These are phyloP conservation scores for Trichoderma cornu-damae DNA, from an alignment of 2,329 filamentous ascomycete species.

Conservation along the genomic window DNA sequence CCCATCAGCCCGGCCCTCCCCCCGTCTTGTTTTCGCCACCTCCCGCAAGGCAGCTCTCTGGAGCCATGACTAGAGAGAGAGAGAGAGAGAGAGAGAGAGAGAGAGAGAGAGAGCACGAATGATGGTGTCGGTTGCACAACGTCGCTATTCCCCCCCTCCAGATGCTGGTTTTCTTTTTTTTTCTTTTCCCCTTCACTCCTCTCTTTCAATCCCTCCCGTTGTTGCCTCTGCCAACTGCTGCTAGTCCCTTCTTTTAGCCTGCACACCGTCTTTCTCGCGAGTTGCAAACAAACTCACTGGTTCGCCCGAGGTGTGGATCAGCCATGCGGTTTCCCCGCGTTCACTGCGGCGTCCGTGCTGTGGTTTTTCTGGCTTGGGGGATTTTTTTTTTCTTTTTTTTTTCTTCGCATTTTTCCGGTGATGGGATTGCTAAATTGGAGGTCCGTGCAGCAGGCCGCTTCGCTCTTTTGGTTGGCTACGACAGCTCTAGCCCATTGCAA, in stretches of 20 bases:
- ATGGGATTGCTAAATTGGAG: constrained; percentile 3
- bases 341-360: not conserved
- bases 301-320: constrained; percentile 1
- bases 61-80: too few species aligned
- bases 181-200: too few species aligned
- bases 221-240: too few species aligned
- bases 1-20: constrained; percentile 9
- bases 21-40: constrained; percentile 1
- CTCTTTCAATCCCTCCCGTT: too few species aligned
- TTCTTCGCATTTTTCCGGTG: not conserved
- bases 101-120: too few species aligned
- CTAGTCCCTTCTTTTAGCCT: not conserved
- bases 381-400: too few species aligned
- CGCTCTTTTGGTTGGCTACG: constrained; percentile 10
- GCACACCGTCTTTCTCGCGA: not conserved
- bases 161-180: too few species aligned
- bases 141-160: not conserved
- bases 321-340: constrained; percentile 6
- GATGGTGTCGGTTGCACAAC: constrained; percentile 5
- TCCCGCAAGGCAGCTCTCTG: not conserved
- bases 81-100: too few species aligned
- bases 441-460: constrained; percentile 2
- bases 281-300: not conserved
- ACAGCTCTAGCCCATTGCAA: constrained; percentile 2
- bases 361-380: too few species aligned